Conservation (phyloP, 106 monocot species). For the Posidonia australis region DNA sequence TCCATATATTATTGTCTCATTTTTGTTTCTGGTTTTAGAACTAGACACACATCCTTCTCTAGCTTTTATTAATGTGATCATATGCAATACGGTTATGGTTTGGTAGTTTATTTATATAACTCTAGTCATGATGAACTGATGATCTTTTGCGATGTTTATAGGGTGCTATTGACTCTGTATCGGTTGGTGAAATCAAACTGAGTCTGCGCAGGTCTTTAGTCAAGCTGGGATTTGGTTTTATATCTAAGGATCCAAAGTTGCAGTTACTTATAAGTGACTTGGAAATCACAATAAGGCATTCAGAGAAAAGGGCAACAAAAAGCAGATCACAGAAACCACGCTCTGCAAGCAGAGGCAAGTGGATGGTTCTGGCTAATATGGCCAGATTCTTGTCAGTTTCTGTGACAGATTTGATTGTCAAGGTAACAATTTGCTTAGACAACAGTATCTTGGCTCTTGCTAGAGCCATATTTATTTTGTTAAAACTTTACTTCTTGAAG, state of each 20-base stretch:
- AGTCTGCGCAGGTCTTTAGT: conserved; percentile 49
- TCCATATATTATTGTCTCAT: too few relatives aligned
- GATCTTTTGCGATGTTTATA: conserved; percentile 26
- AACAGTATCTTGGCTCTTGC: not conserved
- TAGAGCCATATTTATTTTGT: not conserved
- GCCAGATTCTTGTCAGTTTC: conserved; percentile 73
- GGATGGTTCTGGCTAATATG: conserved; percentile 55
- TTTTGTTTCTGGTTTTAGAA: too few relatives aligned
- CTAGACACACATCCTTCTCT: too few relatives aligned
- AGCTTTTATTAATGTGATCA: too few relatives aligned
- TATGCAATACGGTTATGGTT: too few relatives aligned
- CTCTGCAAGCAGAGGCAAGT: conserved; percentile 56
- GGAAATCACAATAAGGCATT: conserved; percentile 45
- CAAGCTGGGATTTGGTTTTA: conserved; percentile 51
- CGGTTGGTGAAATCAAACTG: conserved; percentile 85
- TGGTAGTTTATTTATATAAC: too few relatives aligned
- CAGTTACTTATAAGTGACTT: conserved; percentile 78
- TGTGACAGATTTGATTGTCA: conserved; percentile 66
- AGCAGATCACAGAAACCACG: conserved; percentile 27
- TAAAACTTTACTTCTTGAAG: too few relatives aligned
- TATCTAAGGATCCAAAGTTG: conserved; percentile 70
- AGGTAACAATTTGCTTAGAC: conserved; percentile 31
- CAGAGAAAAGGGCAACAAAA: conserved; percentile 27
- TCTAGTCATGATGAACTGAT: too few relatives aligned
- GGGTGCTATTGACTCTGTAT: conserved; percentile 83